Percentiles rank a stretch among this genome's conserved stretches.
Evolutionary conservation across 768 basidiomycete genomes (phyloP).

Genomic region (Lactifluus volemus): DNA sequence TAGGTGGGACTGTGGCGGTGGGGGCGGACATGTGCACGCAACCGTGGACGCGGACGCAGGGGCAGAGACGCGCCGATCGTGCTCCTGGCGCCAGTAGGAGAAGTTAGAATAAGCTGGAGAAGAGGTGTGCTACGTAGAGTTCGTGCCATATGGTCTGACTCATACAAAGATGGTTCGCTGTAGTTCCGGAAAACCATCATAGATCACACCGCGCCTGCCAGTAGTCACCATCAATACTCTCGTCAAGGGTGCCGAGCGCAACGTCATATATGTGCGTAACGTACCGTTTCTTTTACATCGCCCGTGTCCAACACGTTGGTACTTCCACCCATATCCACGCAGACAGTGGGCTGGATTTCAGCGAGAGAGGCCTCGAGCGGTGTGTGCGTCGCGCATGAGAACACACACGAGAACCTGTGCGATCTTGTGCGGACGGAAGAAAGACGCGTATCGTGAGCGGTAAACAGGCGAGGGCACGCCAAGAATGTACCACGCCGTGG

Average conservation of each 20-base stretch:
- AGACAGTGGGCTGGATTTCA: background rate
- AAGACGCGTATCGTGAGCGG: background rate
- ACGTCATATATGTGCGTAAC: background rate
- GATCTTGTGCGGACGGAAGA: conserved; percentile 10
- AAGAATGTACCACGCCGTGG: conserved; percentile 1
- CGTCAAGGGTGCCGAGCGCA: no score
- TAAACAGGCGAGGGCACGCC: background rate
- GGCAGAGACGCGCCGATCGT: background rate
- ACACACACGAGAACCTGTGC: conserved; percentile 7
- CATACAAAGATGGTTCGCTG: no score
- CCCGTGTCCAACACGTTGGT: background rate
- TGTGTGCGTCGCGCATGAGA: background rate
- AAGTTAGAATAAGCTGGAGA: conserved; percentile 2
- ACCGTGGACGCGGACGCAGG: background rate
- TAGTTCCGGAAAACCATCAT: no score
- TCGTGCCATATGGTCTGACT: background rate
- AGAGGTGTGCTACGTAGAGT: conserved; percentile 1
- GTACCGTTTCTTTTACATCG: conserved; percentile 9
- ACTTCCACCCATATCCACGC: background rate
- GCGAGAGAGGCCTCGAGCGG: background rate
- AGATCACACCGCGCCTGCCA: background rate
- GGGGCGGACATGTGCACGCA: background rate
- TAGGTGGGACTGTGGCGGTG: conserved; percentile 18
- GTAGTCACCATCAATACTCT: background rate
- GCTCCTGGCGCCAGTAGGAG: background rate